Evolutionary conservation across 163 green algal genomes (phyloP).

Genomic region (Scenedesmus sp.): DNA sequence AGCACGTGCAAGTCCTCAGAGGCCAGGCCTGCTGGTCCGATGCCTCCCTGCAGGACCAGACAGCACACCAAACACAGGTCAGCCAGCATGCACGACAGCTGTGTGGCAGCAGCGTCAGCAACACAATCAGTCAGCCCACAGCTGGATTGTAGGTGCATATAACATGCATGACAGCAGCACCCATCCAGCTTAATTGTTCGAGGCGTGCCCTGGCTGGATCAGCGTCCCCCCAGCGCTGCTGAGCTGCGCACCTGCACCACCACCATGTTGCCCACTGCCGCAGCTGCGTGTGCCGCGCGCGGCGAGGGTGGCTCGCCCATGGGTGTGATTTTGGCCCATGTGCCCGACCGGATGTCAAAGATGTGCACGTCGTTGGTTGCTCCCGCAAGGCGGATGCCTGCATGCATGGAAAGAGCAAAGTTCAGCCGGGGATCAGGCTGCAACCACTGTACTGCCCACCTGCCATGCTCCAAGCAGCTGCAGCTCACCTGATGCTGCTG

Average conservation of each 20-base stretch:
- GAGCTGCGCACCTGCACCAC: conserved; percentile 88
- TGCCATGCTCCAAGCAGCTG: not conserved
- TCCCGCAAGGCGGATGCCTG: conserved; percentile 91
- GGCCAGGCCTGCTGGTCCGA: conserved; percentile 95
- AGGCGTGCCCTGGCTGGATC: too few species aligned
- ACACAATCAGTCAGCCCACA: too few species aligned
- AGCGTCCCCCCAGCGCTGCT: not conserved
- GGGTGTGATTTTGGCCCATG: conserved; percentile 87
- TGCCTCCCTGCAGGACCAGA: conserved; percentile 87
- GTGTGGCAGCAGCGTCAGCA: too few species aligned
- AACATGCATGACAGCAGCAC: too few species aligned
- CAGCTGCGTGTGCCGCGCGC: conserved; percentile 96
- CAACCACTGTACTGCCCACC: not conserved
- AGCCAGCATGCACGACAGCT: too few species aligned
- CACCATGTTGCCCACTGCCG: conserved; percentile 99
- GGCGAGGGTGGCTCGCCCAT: conserved; percentile 90
- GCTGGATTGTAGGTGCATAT: too few species aligned
- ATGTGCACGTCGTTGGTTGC: conserved; percentile 96
- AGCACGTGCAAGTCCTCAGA: conserved; percentile 98
- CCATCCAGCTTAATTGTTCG: too few species aligned
- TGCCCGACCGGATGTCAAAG: conserved; percentile 90
- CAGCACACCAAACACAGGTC: not conserved
- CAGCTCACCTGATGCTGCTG: conserved; percentile 53
- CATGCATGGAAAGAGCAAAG: not conserved
- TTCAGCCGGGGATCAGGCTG: not conserved